phyloP scores from a whole-genome alignment of 345 rosid species.

The Draba incana region DNA sequence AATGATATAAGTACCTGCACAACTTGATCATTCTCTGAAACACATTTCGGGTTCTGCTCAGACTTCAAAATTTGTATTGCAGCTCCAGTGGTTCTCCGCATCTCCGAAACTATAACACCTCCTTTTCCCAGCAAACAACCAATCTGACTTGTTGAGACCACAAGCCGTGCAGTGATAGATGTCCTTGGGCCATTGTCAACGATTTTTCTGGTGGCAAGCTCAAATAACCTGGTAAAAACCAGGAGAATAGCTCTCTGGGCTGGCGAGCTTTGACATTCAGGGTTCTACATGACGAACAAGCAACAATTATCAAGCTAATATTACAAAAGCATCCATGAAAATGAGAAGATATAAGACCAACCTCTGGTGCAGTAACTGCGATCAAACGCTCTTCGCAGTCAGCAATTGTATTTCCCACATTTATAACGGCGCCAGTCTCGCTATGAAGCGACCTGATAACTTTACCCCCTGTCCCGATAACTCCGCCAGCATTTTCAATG shows the following conservation, averaged over 20 bases:
- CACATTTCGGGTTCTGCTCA: slow-evolving; percentile 73
- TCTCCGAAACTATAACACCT: slow-evolving; percentile 74
- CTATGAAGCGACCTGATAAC: slow-evolving; percentile 69
- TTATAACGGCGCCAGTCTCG: slow-evolving; percentile 80
- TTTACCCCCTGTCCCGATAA: slow-evolving; percentile 84
- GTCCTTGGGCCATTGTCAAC: slow-evolving; percentile 47
- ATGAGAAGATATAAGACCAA: slow-evolving; percentile 36
- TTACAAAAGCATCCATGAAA: slow-evolving; percentile 19
- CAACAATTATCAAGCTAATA: slow-evolving; percentile 30
- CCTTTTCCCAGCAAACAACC: slow-evolving; percentile 88
- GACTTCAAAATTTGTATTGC: slow-evolving; percentile 53
- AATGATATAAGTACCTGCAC: slow-evolving; percentile 62
- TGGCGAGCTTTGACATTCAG: slow-evolving; percentile 62
- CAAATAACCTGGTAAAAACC: slow-evolving; percentile 67
- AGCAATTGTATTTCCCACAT: slow-evolving; percentile 60
- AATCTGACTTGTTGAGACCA: slow-evolving; percentile 72
- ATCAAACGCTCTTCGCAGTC: slow-evolving; percentile 83
- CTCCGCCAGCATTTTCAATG: slow-evolving; percentile 76
- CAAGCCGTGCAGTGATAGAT: slow-evolving; percentile 68
- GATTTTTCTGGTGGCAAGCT: slow-evolving; percentile 61
- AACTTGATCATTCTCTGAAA: slow-evolving; percentile 67
- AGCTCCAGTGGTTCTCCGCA: slow-evolving; percentile 72
- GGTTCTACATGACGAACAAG: slow-evolving; percentile 57
- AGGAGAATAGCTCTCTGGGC: slow-evolving; percentile 79
- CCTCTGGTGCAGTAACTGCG: slow-evolving; percentile 79